Base-by-base conservation (phyloP, 148 eudicot species). In the Silene conica region DNA sequence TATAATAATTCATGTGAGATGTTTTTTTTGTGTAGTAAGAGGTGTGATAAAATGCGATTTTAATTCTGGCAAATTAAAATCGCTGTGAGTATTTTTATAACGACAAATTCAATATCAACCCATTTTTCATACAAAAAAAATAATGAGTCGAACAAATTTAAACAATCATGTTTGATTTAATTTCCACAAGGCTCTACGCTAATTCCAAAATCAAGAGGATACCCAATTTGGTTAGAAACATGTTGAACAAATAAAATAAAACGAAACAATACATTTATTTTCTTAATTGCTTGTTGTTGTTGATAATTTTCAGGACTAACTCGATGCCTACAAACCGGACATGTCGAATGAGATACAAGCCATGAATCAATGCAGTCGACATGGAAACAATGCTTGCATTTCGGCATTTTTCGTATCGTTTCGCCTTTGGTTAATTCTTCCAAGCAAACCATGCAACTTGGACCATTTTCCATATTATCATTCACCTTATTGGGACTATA, bases 351-450 rank as follows among this genome's bases (percentile, higher is more conserved):
- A 34, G 74, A 73, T 62, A 46, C 20, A 69, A 84, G 67, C 87
- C 87, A 84, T 52, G 74, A 55, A 58, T 84, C 87, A 20, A 84
- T 76, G 15, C 87, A 84, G 26, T 71, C 73, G 19, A 79, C 76
- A 73, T 84, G 87, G 64, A 68, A 84, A 15, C 75, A 75, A 81
- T 84, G 87, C 57, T 73, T 76, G 45, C 87, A 84, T 61, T 79
- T 70, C 9, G 87, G 84, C 72, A 84, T 34, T 0, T 79, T 19
- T 46, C 82, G 66, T 5, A 84, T 54, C 26, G 22, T 67, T 2
- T 81, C 80, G 0, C 79, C 79, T 45, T 34, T 20, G 1, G 31
- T 61, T 9, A 80, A 31, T 18, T 67, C 55, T 18, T 67, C 70
- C 15, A 75, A 56, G 63, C 83, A 80, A 18, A 80, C 83, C 73